phyloP scores from a whole-genome alignment of 108 stramenopile species.

The Cyclotella atomus region DNA sequence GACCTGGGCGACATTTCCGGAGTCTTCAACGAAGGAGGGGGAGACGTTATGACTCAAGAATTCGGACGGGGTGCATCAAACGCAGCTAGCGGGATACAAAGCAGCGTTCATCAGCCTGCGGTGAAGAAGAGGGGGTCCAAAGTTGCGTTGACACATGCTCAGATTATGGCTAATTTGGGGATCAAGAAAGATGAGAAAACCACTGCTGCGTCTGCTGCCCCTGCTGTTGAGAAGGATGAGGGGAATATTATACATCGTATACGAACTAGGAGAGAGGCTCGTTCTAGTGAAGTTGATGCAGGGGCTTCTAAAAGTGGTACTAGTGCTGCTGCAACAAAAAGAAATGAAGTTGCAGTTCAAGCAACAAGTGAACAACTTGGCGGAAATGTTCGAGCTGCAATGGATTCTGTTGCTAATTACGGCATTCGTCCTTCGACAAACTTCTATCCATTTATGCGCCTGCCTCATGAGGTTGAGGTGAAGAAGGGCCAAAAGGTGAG shows the following conservation, averaged over 20 bases:
- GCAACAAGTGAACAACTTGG: neutral
- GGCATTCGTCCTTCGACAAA: conserved; percentile 16
- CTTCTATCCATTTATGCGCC: conserved; percentile 27
- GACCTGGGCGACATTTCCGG: conserved; percentile 35
- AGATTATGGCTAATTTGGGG: conserved; percentile 7
- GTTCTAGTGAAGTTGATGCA: neutral
- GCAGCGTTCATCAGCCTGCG: no score
- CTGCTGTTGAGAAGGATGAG: neutral
- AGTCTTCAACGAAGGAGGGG: conserved; percentile 15
- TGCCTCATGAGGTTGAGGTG: conserved; percentile 18
- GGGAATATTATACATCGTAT: neutral
- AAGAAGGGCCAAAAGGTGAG: conserved; percentile 14
- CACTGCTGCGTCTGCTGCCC: neutral
- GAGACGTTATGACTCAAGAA: conserved; percentile 11
- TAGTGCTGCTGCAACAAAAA: neutral
- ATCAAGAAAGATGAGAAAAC: neutral
- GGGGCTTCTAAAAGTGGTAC: neutral
- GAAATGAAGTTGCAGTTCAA: neutral
- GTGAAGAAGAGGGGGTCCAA: neutral
- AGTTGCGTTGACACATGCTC: conserved; percentile 5
- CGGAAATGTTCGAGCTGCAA: no score
- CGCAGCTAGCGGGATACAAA: no score
- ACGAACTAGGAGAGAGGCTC: conserved; percentile 1
- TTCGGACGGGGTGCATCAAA: neutral
- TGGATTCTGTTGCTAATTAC: neutral